These are phyloP conservation scores for Lasiodiplodia sp. DNA, from an alignment of 2,329 filamentous ascomycete genomes.

Conservation along the genomic window DNA sequence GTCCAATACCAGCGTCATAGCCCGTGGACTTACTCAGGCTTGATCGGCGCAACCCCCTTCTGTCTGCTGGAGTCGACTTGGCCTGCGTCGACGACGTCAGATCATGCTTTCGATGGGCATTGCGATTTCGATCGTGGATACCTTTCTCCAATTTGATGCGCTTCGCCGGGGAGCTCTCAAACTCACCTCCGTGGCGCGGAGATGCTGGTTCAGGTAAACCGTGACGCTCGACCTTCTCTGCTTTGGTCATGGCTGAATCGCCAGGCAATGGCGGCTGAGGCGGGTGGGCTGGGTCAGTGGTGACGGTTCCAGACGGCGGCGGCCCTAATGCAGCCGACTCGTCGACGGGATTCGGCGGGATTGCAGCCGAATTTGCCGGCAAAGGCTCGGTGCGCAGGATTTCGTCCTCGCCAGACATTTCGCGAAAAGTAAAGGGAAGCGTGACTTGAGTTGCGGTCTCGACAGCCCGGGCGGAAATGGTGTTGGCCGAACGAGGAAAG, in stretches of 20 bases:
- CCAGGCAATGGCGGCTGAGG: conserved; percentile 43
- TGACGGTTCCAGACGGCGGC: conserved; percentile 18
- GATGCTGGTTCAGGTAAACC: conserved; percentile 33
- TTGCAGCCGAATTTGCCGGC: not conserved
- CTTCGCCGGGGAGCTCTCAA: conserved; percentile 42
- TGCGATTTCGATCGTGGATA: conserved; percentile 20
- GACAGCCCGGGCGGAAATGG: conserved; percentile 13
- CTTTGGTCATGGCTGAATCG: conserved; percentile 49
- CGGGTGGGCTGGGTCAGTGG: conserved; percentile 39
- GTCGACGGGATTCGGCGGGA: conserved; percentile 17
- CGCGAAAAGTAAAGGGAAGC: not conserved
- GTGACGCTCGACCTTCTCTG: conserved; percentile 49
- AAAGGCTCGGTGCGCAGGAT: conserved; percentile 8
- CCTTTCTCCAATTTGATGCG: conserved; percentile 25
- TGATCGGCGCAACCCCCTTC: conserved; percentile 72
- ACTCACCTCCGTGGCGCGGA: conserved; percentile 38
- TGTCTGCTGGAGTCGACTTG: conserved; percentile 34
- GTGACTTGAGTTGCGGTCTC: conserved; percentile 12
- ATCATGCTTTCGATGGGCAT: conserved; percentile 5
- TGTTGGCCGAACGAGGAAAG: conserved; percentile 16
- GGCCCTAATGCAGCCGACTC: conserved; percentile 9
- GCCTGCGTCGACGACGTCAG: conserved; percentile 21
- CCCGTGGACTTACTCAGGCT: conserved; percentile 67
- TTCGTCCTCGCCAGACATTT: conserved; percentile 22
- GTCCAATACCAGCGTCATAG: conserved; percentile 12